phyloP scores from a whole-genome alignment of 352 stramenopile species.

The Blastocystis sp. region DNA sequence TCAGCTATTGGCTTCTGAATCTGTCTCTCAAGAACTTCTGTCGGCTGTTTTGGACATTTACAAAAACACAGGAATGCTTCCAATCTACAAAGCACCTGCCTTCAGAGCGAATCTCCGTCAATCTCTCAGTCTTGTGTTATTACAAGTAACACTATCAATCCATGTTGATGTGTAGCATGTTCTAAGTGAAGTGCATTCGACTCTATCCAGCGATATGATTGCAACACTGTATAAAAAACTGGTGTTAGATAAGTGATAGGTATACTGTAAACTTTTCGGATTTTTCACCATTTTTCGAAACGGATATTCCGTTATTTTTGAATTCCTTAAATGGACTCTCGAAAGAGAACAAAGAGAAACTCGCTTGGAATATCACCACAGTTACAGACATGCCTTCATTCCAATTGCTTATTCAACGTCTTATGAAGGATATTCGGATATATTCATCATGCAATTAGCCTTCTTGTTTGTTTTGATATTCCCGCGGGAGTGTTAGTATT shows the following conservation, averaged over 20 bases:
- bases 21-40: slow-evolving; percentile 35
- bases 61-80: slow-evolving; percentile 18
- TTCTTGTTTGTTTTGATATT: background rate
- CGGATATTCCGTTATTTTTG: slow-evolving; percentile 27
- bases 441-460: slow-evolving; percentile 5
- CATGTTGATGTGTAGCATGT: background rate
- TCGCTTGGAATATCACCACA: background rate
- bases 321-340: background rate
- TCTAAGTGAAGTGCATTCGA: background rate
- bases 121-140: slow-evolving; percentile 34
- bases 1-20: background rate
- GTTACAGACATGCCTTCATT: slow-evolving; percentile 56
- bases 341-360: slow-evolving; percentile 4
- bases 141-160: background rate
- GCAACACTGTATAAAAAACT: background rate
- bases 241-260: background rate
- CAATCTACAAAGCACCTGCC: slow-evolving; percentile 5
- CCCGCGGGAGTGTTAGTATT: background rate
- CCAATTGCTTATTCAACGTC: slow-evolving; percentile 3
- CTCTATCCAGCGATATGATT: slow-evolving; percentile 26
- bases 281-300: slow-evolving; percentile 24
- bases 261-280: slow-evolving; percentile 56
- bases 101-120: slow-evolving; percentile 34
- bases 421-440: slow-evolving; percentile 57
- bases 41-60: slow-evolving; percentile 16